phyloP scores from a whole-genome alignment of 2,329 filamentous ascomycete species.

The Hymenoscyphus albidus region DNA sequence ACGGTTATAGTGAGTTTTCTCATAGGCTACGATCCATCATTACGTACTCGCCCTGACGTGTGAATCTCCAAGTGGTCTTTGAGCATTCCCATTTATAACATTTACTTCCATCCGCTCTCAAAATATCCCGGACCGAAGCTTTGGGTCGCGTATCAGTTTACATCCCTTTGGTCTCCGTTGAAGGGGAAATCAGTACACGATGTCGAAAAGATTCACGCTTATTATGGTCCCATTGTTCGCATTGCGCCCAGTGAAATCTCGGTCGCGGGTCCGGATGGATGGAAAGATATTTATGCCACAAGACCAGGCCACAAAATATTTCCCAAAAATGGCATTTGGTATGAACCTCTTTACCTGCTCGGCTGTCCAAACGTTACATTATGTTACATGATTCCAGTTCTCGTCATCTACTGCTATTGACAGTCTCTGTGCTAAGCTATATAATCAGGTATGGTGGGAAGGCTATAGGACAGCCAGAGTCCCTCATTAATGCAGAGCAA shows the following conservation, averaged over 20 bases:
- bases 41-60: background rate
- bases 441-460: slow-evolving; percentile 3
- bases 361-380: no score
- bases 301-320: background rate
- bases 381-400: no score
- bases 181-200: background rate
- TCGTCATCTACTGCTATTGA: no score
- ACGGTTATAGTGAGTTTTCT: background rate
- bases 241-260: slow-evolving; percentile 7
- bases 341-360: no score
- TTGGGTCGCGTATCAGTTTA: background rate
- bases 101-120: slow-evolving; percentile 14
- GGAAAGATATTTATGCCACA: slow-evolving; percentile 2
- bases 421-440: no score
- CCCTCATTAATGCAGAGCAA: background rate
- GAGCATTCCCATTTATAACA: background rate
- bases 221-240: slow-evolving; percentile 5
- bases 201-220: background rate
- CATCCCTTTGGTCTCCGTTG: background rate
- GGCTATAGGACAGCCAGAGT: background rate
- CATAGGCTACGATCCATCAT: background rate
- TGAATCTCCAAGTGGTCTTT: background rate
- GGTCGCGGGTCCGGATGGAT: background rate
- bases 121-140: slow-evolving; percentile 11
- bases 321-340: slow-evolving; percentile 6